Base-by-base conservation (phyloP, 2,329 filamentous ascomycete genomes). In the Cladosporium colombiae region DNA sequence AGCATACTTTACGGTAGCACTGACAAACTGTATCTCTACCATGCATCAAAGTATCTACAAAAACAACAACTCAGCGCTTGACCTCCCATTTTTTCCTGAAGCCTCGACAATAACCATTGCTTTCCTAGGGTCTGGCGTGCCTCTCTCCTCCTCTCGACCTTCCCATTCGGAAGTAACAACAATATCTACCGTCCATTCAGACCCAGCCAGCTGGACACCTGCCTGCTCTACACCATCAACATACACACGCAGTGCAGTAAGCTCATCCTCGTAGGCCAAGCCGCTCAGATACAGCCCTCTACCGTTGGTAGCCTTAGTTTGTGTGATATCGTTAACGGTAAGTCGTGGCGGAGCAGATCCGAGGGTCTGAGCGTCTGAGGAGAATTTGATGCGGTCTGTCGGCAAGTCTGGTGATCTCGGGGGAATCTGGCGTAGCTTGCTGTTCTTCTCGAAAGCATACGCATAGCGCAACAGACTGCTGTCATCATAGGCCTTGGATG, bases 401-500 rank as follows among this genome's bases (percentile, higher is more conserved):
- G 21, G 11, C n/a, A 76, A 56, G 21, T 44, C 65, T 21, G 74
- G 73, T 14, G 71, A 73, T n/a, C 72, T 65, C 3, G 59, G 10
- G 6, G 69, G 70, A 1, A 50, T 21, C 3, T 56, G n/a, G 10
- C 69, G 46, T 6, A 55, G 56, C 40, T 64, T 44, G 49, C 37
- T 66, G 23, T 27, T 46, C 37, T 58, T n/a, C 49, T 72, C 71
- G 40, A 67, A 73, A 27, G 68, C 67, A 55, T 66, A 68, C 10
- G 63, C 68, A 55, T 66, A 70, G 7, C 58, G 52, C 29, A 73
- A 13, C 21, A 78, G 46, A 27, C 71, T 67, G 0, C 60, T 67
- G 65, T 86, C 84, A 0, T 78, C 74, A 65, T 82, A 83, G 0
- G 80, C 81, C 31, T 78, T 81, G 0, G 78, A 79, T 0, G 79